These are phyloP conservation scores for Pestalotiopsis sp. DNA, from an alignment of 2,329 filamentous ascomycete genomes.

Conservation along the genomic window DNA sequence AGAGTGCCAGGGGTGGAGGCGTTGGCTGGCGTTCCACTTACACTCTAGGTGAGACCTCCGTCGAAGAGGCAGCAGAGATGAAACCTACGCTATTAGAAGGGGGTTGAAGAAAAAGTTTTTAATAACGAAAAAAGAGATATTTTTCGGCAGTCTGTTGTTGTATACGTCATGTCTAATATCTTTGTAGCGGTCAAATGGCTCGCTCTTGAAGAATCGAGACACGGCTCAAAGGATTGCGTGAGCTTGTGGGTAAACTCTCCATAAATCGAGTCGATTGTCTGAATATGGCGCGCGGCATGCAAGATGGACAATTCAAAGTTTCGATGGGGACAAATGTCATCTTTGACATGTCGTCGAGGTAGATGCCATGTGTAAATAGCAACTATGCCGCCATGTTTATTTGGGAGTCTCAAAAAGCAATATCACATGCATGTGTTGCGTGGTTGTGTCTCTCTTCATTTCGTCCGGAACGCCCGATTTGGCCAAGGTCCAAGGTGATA, in stretches of 20 bases:
- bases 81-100: not conserved
- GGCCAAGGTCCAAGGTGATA: not conserved
- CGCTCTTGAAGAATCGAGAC: not conserved
- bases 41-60: slow-evolving; percentile 7
- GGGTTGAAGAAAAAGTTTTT: not conserved
- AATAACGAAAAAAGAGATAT: not conserved
- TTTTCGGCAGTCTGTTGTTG: not conserved
- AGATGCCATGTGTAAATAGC: too few relatives aligned
- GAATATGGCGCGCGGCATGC: not conserved
- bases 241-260: not conserved
- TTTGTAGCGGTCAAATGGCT: not conserved
- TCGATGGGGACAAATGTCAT: too few relatives aligned
- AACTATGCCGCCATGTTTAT: too few relatives aligned
- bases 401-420: too few relatives aligned
- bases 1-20: not conserved
- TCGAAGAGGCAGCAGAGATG: not conserved
- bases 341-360: too few relatives aligned
- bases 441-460: not conserved
- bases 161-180: not conserved
- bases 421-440: not conserved
- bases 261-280: not conserved
- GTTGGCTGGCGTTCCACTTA: not conserved
- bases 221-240: not conserved
- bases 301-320: not conserved
- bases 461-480: not conserved